Evolutionary conservation across 805 yeast genomes (phyloP), one percentile per base, ranked within the genome.

Genomic region (Wickerhamomyces kurtzmanii): DNA sequence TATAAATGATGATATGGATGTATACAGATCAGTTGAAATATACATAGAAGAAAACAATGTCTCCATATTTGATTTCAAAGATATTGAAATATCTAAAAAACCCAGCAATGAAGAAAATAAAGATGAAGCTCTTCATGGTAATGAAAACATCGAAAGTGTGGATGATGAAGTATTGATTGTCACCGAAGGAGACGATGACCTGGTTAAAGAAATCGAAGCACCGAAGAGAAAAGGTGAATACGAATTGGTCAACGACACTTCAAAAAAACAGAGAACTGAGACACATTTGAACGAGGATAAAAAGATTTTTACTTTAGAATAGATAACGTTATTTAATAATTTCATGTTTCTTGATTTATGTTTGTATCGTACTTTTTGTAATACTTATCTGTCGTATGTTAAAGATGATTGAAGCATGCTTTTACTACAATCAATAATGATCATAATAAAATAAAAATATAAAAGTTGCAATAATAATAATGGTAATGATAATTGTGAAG

Each of bases 1-100:
- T 2, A 63, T 91, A 12, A 72, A 78, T 26, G 98, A 91, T 52
- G 95, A 89, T 30, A 77, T 74, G 22, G 95, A 82, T 37, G 55
- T 51, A 19, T 53, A 67, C 24, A 78, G 73, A 38, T 68, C 72
- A 23, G 57, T 78, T 21, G 89, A 83, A 40, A 59, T 85, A 24
- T 74, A 71, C 38, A 46, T 78, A 7, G 55, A 53, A 8, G 35
- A 42, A 11, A 46, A 44, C 17, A 28, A 27, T 9, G 36, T 42
- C 7, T 32, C 28, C 8, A 36, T 37, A 11, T 33, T 55, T 6
- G 25, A 21, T 5, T 31, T 60, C 9, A 65, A 65, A 7, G 49
- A 49, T 18, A 20, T 60, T n/a, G 42, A 40, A 5, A 50, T 59
- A 8, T 55, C 57, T 31, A 20, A 42, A 35, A 40, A 34, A 28